Percentiles rank a stretch among this genome's conserved stretches.
These are phyloP conservation scores for Phytophthora brassicae DNA, from an alignment of 352 stramenopile species.

Conservation along the genomic window DNA sequence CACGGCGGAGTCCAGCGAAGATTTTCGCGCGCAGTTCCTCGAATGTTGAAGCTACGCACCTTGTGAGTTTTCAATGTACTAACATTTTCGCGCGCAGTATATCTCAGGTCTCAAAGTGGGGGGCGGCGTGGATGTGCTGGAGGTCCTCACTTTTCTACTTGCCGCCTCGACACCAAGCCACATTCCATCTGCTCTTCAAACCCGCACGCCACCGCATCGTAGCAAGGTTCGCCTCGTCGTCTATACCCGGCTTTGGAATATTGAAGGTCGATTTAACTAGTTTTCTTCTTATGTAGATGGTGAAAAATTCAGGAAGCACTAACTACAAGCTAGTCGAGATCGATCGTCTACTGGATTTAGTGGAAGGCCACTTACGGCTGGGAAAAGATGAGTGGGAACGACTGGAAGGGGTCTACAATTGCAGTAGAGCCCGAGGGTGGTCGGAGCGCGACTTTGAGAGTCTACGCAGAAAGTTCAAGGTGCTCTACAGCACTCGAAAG, in stretches of 20 bases:
- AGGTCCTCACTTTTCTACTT: not conserved
- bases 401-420: not conserved
- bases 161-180: not conserved
- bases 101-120: not conserved
- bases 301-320: not conserved
- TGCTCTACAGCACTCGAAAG: conserved; percentile 4
- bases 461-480: conserved; percentile 5
- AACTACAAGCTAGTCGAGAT: conserved; percentile 2
- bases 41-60: not conserved
- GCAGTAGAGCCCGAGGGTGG: not conserved
- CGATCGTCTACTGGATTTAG: not conserved
- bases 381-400: conserved; percentile 1
- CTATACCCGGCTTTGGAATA: not conserved
- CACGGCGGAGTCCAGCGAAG: not conserved
- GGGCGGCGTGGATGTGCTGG: not conserved
- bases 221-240: not conserved
- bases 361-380: not conserved
- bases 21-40: not conserved
- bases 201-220: not conserved
- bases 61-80: not conserved
- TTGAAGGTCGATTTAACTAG: not conserved
- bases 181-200: not conserved
- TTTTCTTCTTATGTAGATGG: not conserved
- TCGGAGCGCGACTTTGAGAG: conserved; percentile 7
- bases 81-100: not conserved